These are phyloP conservation scores for Russula olivacea DNA, from an alignment of 768 basidiomycete species.

Conservation along the genomic window DNA sequence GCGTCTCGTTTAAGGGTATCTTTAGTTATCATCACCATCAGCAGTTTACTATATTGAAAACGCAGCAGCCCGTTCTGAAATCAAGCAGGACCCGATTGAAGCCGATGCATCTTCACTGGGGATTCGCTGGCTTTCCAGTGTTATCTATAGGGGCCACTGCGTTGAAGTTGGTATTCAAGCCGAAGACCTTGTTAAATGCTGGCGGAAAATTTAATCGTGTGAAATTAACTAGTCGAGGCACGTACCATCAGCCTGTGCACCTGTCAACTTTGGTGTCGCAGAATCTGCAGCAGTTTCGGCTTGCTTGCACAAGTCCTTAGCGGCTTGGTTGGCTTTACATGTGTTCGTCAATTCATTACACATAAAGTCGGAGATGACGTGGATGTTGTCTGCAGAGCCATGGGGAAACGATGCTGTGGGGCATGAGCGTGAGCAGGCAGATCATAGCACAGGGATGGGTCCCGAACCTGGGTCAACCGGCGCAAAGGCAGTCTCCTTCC, in stretches of 20 bases:
- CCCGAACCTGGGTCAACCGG: constrained; percentile 37
- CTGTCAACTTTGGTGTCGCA: constrained; percentile 30
- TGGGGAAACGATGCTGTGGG: constrained; percentile 13
- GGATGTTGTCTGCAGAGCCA: constrained; percentile 26
- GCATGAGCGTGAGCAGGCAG: background rate
- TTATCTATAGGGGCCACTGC: constrained; percentile 40
- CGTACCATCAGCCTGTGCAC: constrained; percentile 47
- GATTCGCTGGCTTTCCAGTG: constrained; percentile 33
- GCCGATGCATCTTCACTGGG: too few species aligned
- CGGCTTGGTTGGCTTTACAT: constrained; percentile 45
- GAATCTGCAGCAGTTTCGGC: constrained; percentile 41
- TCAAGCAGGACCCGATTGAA: too few species aligned
- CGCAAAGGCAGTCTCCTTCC: constrained; percentile 51
- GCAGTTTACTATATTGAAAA: too few species aligned
- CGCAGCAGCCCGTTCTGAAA: too few species aligned
- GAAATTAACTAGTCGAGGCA: background rate
- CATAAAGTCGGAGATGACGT: constrained; percentile 50
- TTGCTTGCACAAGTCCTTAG: constrained; percentile 38
- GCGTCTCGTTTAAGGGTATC: too few species aligned
- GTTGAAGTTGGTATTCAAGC: constrained; percentile 48
- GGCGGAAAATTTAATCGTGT: background rate
- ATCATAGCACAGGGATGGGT: background rate
- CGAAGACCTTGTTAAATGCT: constrained; percentile 55
- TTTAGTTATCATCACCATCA: too few species aligned
- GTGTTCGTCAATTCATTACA: constrained; percentile 46